Evolutionary conservation across 371 early-diverging fungal genomes (phyloP), one percentile per base, ranked within the genome.

Genomic region (Zopfochytrium polystomum): DNA sequence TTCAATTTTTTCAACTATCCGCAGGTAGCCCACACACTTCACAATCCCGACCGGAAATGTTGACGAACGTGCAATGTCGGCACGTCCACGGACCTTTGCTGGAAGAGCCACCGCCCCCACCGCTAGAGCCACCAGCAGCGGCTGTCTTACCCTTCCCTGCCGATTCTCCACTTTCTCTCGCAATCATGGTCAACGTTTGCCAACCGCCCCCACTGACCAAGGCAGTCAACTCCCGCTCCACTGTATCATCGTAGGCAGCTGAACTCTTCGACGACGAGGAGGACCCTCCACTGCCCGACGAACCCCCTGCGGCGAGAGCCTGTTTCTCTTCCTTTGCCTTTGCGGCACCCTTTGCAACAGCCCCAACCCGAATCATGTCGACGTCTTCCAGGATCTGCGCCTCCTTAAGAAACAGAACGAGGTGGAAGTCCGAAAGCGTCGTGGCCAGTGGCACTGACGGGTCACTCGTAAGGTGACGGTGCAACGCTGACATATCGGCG

Each of bases 11-110:
- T n/a, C n/a, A n/a, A n/a, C n/a, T n/a, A n/a, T n/a, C n/a, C n/a
- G n/a, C n/a, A n/a, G n/a, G n/a, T n/a, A n/a, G n/a, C 5, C 90
- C 92, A 67, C 99, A 98, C 87, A 98, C 94, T 58, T 92, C 93
- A 76, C 99, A 85, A 54, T 79, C 82, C 30, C 76, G 67, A 0
- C 79, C 69, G 15, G 77, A 72, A 27, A 81, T 72, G 71, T 98
- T 98, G 20, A 78, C 72, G 80, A 87, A 96, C 11, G 99, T 98
- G 74, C 99, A 96, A 68, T 93, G 90, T 63, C 83, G 79, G 77
- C 99, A 98, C 9, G 84, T 78, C 85, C 93, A 87, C 80, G 61
- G 13, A 71, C 70, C 11, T 63, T 52, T 51, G 15, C 33, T 45
- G 42, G 51, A 70, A 52, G 72, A 58, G 25, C 68, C 70, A 43